Evolutionary conservation across 2,329 filamentous ascomycete genomes (phyloP).

Genomic region (Clathrospora elynae): DNA sequence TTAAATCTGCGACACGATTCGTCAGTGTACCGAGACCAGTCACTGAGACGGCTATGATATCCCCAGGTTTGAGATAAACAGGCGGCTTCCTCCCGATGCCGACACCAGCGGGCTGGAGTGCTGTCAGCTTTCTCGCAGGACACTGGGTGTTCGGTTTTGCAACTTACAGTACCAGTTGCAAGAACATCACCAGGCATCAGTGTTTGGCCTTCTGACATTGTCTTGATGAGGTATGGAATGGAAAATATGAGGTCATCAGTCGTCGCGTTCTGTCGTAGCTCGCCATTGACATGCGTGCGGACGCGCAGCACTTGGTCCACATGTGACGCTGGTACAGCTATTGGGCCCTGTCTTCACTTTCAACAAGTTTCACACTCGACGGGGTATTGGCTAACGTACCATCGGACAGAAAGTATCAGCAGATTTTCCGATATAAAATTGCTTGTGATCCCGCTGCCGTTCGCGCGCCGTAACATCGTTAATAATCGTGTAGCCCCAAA

Average conservation of each 20-base stretch:
- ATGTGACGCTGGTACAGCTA: conserved; percentile 56
- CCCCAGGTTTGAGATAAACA: conserved; percentile 35
- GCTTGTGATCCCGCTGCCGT: conserved; percentile 55
- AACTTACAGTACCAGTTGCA: conserved; percentile 58
- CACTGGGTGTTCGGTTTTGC: conserved; percentile 46
- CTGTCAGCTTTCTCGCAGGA: conserved; percentile 55
- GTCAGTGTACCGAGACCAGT: conserved; percentile 34
- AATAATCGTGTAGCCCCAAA: conserved; percentile 63
- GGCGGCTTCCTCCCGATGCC: conserved; percentile 50
- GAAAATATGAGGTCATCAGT: conserved; percentile 55
- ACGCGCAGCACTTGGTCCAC: conserved; percentile 53
- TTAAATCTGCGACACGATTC: conserved; percentile 53
- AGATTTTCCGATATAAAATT: conserved; percentile 65
- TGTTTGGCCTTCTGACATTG: conserved; percentile 54
- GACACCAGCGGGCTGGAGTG: conserved; percentile 49
- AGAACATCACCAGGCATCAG: conserved; percentile 54
- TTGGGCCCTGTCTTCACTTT: conserved; percentile 52
- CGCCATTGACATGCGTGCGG: conserved; percentile 55
- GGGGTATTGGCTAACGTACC: conserved; percentile 32
- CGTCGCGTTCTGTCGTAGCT: conserved; percentile 54
- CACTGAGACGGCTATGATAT: conserved; percentile 31
- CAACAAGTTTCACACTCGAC: background rate
- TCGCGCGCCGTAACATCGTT: conserved; percentile 44
- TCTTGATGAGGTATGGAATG: conserved; percentile 53
- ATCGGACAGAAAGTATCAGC: conserved; percentile 63